Evolutionary conservation across 1,284 basidiomycete genomes (phyloP), one percentile per base, ranked within the genome.

Genomic region (Omphalotus olearius): DNA sequence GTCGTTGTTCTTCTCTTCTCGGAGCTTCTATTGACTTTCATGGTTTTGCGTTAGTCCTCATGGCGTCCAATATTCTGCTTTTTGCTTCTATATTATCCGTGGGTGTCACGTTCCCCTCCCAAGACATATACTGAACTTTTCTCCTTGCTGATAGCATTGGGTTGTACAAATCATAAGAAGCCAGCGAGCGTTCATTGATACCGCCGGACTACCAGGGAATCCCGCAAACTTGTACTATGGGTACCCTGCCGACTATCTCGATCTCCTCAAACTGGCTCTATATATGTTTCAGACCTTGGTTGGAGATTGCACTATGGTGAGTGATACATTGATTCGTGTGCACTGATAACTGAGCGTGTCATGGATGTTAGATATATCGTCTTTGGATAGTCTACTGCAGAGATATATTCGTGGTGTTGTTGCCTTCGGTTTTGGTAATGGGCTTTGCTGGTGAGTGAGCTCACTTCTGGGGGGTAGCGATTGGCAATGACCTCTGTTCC

Each of bases 271-370:
- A 18, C 40, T 43, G 35, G 33, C 49, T 18, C 41, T 50, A n/a
- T 50, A 50, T 11, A 18, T 50, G 49, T n/a, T 36, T 6, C 49
- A 50, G 35, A 50, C 49, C 7, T 37, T 50, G 20, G 18, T 50
- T 25, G 49, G 49, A 7, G 49, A 50, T 43, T 50, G 49, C 36
- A 50, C 49, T 25, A 50, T 50, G 42, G 49, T 50, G 30, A 33
- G 30, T 13, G 30, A 13, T 33, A 9, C 2, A 33, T 13, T 16
- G 5, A n/a, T 6, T 17, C 10, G 23, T 33, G 2, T 16, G 4
- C 25, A 20, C 49, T 10, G 4, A 10, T 11, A 23, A 5, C 17
- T 41, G 16, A 46, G n/a, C 9, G 16, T 26, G 23, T 37, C 14
- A 14, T 3, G 30, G 30, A 13, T 33, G 9, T 5, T 10, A 44